Conservation (phyloP, 2,329 filamentous ascomycete genomes). For the Trichophyton benhamiae region DNA sequence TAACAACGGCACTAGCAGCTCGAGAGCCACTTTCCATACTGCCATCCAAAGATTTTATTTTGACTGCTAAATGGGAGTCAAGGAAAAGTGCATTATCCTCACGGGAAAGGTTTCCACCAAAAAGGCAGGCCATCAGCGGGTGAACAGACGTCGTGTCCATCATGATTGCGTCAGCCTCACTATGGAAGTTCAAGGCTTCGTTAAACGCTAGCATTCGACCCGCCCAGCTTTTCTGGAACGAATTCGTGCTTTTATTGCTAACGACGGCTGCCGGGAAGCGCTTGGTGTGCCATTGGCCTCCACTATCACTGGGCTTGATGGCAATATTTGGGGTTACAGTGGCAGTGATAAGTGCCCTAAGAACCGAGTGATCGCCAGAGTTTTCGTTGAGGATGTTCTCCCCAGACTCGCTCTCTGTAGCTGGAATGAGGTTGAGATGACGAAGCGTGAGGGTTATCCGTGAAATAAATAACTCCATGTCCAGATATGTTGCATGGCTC, state of each 20-base stretch:
- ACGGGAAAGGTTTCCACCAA: not conserved
- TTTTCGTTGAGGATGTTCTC: constrained; percentile 32
- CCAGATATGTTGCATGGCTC: constrained; percentile 25
- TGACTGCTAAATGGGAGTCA: not conserved
- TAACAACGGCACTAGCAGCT: not conserved
- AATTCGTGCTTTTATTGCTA: constrained; percentile 15
- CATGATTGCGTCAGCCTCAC: not conserved
- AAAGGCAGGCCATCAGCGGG: constrained; percentile 4
- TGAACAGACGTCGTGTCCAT: not conserved
- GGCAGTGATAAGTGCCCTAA: constrained; percentile 37
- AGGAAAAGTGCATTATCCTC: not conserved
- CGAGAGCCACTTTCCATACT: not conserved
- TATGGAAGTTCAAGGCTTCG: not conserved
- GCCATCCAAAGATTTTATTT: not conserved
- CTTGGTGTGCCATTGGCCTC: constrained; percentile 16
- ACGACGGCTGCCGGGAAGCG: constrained; percentile 19
- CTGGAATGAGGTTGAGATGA: constrained; percentile 24
- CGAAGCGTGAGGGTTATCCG: constrained; percentile 30
- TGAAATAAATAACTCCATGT: constrained; percentile 24
- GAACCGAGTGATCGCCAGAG: constrained; percentile 31
- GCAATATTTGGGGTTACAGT: constrained; percentile 38
- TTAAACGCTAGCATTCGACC: not conserved
- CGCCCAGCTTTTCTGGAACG: not conserved
- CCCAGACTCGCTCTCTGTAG: constrained; percentile 17
- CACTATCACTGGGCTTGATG: constrained; percentile 13